A percentile compares a stretch with the other conserved stretches of the same genome.
These are phyloP conservation scores for Aeminium ludgeri DNA, from an alignment of 495 filamentous ascomycete genomes.

Conservation along the genomic window DNA sequence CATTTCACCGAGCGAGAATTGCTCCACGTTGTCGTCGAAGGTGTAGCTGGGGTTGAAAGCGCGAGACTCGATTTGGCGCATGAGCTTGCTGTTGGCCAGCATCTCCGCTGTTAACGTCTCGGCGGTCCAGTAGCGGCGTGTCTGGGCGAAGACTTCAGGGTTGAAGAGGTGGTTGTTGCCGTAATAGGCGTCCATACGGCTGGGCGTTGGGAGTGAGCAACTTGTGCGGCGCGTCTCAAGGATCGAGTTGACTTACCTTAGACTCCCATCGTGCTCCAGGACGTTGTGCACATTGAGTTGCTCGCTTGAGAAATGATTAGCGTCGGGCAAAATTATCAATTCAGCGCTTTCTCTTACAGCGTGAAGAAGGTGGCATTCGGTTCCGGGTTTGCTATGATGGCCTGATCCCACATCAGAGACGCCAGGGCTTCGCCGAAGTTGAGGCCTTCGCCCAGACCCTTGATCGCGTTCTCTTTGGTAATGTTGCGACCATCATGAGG, in stretches of 20 bases:
- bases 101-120: constrained; percentile 25
- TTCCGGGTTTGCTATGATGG: constrained; percentile 30
- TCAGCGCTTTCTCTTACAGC: constrained; percentile 10
- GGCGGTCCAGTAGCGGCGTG: constrained; percentile 11
- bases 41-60: constrained; percentile 34
- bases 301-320: constrained; percentile 12
- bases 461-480: constrained; percentile 18
- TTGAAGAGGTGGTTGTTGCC: constrained; percentile 15
- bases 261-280: constrained; percentile 36
- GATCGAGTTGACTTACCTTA: constrained; percentile 26
- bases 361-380: constrained; percentile 35
- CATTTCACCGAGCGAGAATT: constrained; percentile 31
- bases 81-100: constrained; percentile 28
- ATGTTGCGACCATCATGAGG: constrained; percentile 26
- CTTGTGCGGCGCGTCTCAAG: background rate
- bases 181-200: constrained; percentile 7
- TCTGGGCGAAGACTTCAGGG: constrained; percentile 8
- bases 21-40: constrained; percentile 24
- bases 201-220: background rate
- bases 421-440: constrained; percentile 28
- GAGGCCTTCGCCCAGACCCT: constrained; percentile 27
- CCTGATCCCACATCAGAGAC: constrained; percentile 27
- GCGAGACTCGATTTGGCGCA: constrained; percentile 30
- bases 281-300: constrained; percentile 32
- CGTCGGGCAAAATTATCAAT: background rate